Base-by-base conservation (phyloP, 768 basidiomycete species). In the Boletus huronensis region DNA sequence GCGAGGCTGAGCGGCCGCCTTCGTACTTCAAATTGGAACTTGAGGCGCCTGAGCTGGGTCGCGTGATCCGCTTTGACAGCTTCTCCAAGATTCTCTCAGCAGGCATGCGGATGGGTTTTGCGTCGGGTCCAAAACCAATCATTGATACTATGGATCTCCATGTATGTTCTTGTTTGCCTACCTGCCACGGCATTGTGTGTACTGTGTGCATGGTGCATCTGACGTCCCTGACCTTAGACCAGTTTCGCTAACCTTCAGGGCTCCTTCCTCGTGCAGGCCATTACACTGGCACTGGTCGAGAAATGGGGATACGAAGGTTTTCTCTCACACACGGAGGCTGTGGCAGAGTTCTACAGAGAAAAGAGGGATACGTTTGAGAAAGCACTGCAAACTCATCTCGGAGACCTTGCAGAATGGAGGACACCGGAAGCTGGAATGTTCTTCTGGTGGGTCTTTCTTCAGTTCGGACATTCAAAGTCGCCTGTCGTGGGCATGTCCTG, bases 1-100 rank as follows among this genome's bases (percentile, higher is more conserved):
- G 89, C 34, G 70, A 75, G 17, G 68, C 70, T 9, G 75, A 83
- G 25, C 79, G 86, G 16, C 82, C 84, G 13, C 82, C 87, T 1
- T 90, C 87, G 0, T 96, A 94, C 71, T 93, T 95, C 65, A 77
- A 81, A 36, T 78, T 96, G 35, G 94, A 97, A 69, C 76, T 74
- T 13, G 78, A 82, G 49, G 79, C 81, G 58, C 76, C 79, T 14
- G 80, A 84, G 60, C 79, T 81, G 23, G 94, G 94, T 3, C 82
- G 86, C 13, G 92, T 96, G 36, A 62, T 96, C 19, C 83, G 94
- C 38, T 93, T 96, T 68, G 94, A 97, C 67, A 92, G 89, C 65
- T 77, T 96, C 50, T 92, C 88, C 51, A 97, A 97, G 74, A 76
- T 95, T 40, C 76, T 86, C 21, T 85, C 84, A 17, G 79, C 85